Evolutionary conservation across 768 basidiomycete genomes (phyloP).

Genomic region (Pisolithus tinctorius): DNA sequence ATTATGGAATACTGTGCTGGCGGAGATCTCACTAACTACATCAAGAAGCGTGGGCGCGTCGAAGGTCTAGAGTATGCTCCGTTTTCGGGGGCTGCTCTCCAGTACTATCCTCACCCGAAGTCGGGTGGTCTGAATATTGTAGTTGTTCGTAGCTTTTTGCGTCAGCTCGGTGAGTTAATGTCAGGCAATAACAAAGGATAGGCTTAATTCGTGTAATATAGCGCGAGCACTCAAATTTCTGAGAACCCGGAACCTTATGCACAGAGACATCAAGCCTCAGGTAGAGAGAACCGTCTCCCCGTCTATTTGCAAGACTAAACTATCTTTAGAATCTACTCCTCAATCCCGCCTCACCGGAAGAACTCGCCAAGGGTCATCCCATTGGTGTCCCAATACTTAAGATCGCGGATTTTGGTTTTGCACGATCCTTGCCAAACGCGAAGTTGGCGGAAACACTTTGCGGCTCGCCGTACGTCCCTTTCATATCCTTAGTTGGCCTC

Average conservation of each 20-base stretch:
- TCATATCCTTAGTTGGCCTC: background rate
- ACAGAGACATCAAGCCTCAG: constrained; percentile 97
- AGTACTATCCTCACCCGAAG: constrained; percentile 88
- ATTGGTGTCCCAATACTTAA: constrained; percentile 91
- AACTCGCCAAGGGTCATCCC: constrained; percentile 83
- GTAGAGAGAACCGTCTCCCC: constrained; percentile 22
- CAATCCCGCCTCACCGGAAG: constrained; percentile 72
- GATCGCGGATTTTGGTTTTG: constrained; percentile 98
- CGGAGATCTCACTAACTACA: constrained; percentile 93
- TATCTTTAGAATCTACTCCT: constrained; percentile 74
- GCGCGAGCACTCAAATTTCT: constrained; percentile 93
- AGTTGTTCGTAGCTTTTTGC: constrained; percentile 85
- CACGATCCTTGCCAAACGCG: constrained; percentile 81
- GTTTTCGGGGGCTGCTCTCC: constrained; percentile 56
- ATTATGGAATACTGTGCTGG: constrained; percentile 98
- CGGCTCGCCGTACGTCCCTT: constrained; percentile 78
- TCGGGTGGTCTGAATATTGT: constrained; percentile 87
- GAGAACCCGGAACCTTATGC: constrained; percentile 82
- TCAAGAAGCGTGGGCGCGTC: constrained; percentile 94
- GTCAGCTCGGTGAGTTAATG: constrained; percentile 66
- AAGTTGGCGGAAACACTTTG: constrained; percentile 98
- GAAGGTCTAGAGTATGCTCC: constrained; percentile 83
- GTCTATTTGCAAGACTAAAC: constrained; percentile 3
- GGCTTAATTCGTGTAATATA: constrained; percentile 23
- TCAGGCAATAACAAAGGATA: background rate